A percentile compares a stretch with the other conserved stretches of the same genome.
These are phyloP conservation scores for Aspergillus wentii DNA, from an alignment of 495 filamentous ascomycete genomes.

Conservation along the genomic window DNA sequence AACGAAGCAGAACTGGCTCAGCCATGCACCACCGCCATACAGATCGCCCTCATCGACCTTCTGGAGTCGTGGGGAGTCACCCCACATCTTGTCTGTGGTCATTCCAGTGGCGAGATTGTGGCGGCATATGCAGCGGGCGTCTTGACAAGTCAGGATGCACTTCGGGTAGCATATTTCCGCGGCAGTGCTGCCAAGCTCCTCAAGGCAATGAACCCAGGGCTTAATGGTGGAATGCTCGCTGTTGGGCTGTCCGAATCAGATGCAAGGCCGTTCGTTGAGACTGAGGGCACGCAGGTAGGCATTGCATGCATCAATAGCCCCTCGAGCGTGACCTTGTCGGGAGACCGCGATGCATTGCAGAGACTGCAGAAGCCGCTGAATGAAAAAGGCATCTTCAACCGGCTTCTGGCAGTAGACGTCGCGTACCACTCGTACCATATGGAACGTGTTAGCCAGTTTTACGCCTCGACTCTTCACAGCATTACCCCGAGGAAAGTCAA, in stretches of 20 bases:
- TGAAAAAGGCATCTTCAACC: slow-evolving; percentile 24
- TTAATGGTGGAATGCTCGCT: neutral
- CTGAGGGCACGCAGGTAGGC: neutral
- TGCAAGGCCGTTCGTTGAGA: neutral
- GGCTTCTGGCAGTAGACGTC: slow-evolving; percentile 32
- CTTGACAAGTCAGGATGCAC: slow-evolving; percentile 8
- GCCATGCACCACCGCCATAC: slow-evolving; percentile 36
- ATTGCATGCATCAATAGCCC: slow-evolving; percentile 52
- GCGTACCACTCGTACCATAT: slow-evolving; percentile 46
- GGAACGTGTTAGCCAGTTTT: slow-evolving; percentile 25
- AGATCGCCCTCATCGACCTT: slow-evolving; percentile 38
- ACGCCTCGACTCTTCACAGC: slow-evolving; percentile 21
- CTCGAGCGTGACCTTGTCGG: slow-evolving; percentile 44
- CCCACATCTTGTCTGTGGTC: slow-evolving; percentile 27
- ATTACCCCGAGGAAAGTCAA: slow-evolving; percentile 9
- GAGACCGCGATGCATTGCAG: slow-evolving; percentile 27
- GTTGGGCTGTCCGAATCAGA: neutral
- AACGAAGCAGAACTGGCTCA: too few relatives aligned
- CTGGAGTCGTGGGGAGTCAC: slow-evolving; percentile 25
- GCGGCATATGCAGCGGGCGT: slow-evolving; percentile 24
- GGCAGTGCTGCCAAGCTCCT: neutral
- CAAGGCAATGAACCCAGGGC: neutral
- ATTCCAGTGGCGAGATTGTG: slow-evolving; percentile 21
- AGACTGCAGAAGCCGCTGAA: slow-evolving; percentile 24
- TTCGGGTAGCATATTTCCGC: neutral